phyloP scores from a whole-genome alignment of 1,139 yeast species.

The Candida buenavistaensis region DNA sequence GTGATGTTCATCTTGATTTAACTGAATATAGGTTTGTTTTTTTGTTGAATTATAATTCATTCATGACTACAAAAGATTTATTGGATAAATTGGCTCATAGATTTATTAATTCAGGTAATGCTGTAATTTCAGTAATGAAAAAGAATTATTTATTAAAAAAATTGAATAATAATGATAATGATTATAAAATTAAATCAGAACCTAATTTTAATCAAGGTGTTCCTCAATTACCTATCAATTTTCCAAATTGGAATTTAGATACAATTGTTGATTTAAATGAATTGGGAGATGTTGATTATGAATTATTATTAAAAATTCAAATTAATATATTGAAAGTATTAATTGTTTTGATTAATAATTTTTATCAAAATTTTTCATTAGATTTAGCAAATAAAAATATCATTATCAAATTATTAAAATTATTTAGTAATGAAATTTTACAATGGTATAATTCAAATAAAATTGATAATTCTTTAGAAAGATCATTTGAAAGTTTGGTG shows the following conservation, averaged over 20 bases:
- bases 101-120: constrained; percentile 48
- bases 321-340: constrained; percentile 80
- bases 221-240: constrained; percentile 19
- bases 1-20: constrained; percentile 38
- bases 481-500: constrained; percentile 51
- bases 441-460: constrained; percentile 67
- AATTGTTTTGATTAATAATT: constrained; percentile 68
- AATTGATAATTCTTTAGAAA: constrained; percentile 40
- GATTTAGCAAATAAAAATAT: constrained; percentile 61
- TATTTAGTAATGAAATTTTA: constrained; percentile 67
- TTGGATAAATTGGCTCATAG: constrained; percentile 45
- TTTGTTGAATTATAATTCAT: constrained; percentile 43
- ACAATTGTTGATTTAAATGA: constrained; percentile 34
- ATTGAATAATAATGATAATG: constrained; percentile 3
- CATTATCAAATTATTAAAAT: constrained; percentile 65
- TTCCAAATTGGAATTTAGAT: constrained; percentile 58
- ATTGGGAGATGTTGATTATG: constrained; percentile 52
- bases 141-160: constrained; percentile 18
- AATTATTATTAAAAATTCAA: constrained; percentile 68
- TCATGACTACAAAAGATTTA: constrained; percentile 42
- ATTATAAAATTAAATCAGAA: constrained; percentile 6
- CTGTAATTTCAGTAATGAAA: constrained; percentile 49
- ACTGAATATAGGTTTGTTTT: constrained; percentile 47
- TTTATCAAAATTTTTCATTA: constrained; percentile 74
- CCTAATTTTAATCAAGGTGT: constrained; percentile 6